These are phyloP conservation scores for Aspergillus sparsus DNA, from an alignment of 495 filamentous ascomycete species.

Conservation along the genomic window DNA sequence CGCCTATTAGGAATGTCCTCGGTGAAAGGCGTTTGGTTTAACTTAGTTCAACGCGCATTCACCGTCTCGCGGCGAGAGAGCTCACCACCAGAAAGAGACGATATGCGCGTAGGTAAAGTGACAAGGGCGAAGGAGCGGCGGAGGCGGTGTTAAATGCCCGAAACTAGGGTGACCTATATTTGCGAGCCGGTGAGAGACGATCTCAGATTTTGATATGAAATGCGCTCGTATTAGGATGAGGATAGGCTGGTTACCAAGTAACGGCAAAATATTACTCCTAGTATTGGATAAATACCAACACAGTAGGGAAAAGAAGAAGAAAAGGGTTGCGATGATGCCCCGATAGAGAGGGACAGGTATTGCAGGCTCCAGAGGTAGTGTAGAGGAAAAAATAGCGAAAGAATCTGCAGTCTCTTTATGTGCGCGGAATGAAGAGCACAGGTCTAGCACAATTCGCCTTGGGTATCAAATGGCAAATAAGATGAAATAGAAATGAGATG, in stretches of 20 bases:
- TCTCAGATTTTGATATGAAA: constrained; percentile 4
- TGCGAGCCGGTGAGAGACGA: constrained; percentile 10
- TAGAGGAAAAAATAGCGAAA: constrained; percentile 11
- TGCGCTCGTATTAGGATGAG: constrained; percentile 11
- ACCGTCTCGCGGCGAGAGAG: constrained; percentile 37
- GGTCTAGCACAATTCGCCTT: background rate
- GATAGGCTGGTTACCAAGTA: background rate
- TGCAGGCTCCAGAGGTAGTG: constrained; percentile 18
- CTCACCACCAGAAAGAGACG: constrained; percentile 34
- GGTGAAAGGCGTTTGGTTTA: constrained; percentile 27
- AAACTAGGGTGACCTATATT: constrained; percentile 10
- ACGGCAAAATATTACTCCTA: background rate
- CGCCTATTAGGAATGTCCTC: constrained; percentile 33
- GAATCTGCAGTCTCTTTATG: constrained; percentile 23
- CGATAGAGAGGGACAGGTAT: constrained; percentile 14
- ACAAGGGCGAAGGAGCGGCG: constrained; percentile 14
- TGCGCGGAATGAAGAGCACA: constrained; percentile 6
- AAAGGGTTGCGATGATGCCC: constrained; percentile 16
- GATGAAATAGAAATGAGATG: constrained; percentile 12
- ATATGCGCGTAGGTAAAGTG: constrained; percentile 29
- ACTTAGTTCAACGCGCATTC: constrained; percentile 39
- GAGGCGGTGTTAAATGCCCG: constrained; percentile 6
- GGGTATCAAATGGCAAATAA: constrained; percentile 16
- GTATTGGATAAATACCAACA: constrained; percentile 4
- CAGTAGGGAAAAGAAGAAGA: background rate